A percentile compares a stretch with the other conserved stretches of the same genome.
Evolutionary conservation across 352 stramenopile genomes (phyloP).

Genomic region (Phytophthora rubi): DNA sequence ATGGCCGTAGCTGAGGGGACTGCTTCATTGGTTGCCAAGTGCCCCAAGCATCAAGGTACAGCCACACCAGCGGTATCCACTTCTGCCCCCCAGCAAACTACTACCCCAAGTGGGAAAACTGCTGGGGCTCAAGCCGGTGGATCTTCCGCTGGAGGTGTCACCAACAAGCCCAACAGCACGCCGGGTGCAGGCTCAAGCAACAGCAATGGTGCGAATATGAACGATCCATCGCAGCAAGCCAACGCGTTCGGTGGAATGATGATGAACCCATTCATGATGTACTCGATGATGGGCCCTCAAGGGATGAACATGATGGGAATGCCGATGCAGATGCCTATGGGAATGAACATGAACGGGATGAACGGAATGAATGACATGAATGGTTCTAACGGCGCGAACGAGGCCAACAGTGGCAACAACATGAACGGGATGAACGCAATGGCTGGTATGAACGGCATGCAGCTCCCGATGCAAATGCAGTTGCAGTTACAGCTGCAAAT

Average conservation of each 20-base stretch:
- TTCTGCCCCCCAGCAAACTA: conserved; percentile 9
- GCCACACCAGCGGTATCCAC: background rate
- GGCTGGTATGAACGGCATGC: conserved; percentile 42
- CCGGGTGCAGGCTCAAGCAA: conserved; percentile 7
- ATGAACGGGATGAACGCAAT: conserved; percentile 20
- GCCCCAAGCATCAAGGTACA: conserved; percentile 1
- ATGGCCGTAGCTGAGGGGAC: conserved; percentile 39
- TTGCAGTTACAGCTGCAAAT: conserved; percentile 40
- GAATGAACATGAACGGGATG: conserved; percentile 37
- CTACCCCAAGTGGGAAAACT: conserved; percentile 10
- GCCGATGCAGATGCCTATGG: conserved; percentile 61
- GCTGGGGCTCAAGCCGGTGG: conserved; percentile 1
- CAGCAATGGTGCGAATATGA: conserved; percentile 19
- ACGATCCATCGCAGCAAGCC: conserved; percentile 26
- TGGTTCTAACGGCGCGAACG: conserved; percentile 12
- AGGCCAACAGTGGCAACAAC: conserved; percentile 8
- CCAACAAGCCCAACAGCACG: conserved; percentile 14
- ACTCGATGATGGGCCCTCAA: conserved; percentile 72
- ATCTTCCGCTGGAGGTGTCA: background rate
- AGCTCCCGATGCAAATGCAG: conserved; percentile 47
- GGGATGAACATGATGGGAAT: conserved; percentile 57
- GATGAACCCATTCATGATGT: conserved; percentile 88
- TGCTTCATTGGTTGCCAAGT: conserved; percentile 49
- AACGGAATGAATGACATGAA: conserved; percentile 15
- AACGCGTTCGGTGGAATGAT: conserved; percentile 58